phyloP scores from a whole-genome alignment of 2,329 filamentous ascomycete genomes.

The Dactylellina leptospora region DNA sequence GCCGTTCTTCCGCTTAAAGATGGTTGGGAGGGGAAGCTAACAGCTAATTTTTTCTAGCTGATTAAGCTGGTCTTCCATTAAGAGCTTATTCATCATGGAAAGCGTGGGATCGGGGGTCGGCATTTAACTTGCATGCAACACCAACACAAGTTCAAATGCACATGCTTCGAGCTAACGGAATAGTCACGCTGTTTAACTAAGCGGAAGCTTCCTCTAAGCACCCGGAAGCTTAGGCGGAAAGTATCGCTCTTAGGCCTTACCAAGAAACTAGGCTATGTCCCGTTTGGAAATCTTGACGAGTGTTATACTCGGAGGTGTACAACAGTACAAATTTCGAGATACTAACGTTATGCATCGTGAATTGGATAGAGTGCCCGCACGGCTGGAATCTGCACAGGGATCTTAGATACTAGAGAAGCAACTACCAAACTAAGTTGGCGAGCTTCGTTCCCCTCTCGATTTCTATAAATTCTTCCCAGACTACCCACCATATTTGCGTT shows the following conservation, averaged over 20 bases:
- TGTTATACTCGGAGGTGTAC: not conserved
- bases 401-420: not conserved
- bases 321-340: too few relatives aligned
- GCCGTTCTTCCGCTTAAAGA: too few relatives aligned
- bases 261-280: too few relatives aligned
- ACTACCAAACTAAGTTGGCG: not conserved
- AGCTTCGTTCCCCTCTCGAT: not conserved
- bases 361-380: not conserved
- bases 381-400: too few relatives aligned
- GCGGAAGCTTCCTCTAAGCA: not conserved
- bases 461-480: slow-evolving; percentile 37
- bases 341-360: slow-evolving; percentile 27
- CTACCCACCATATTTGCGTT: not conserved
- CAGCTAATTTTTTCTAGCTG: too few relatives aligned
- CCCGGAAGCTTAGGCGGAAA: not conserved
- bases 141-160: slow-evolving; percentile 20
- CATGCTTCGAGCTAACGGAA: too few relatives aligned
- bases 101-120: not conserved
- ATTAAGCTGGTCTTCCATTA: slow-evolving; percentile 20
- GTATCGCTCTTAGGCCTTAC: too few relatives aligned
- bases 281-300: too few relatives aligned
- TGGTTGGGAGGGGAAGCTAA: too few relatives aligned
- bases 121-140: slow-evolving; percentile 12
- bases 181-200: not conserved
- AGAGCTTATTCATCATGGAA: slow-evolving; percentile 28